Base-by-base conservation (phyloP, 164 flowering plant species). In the Cinnamomum chago region DNA sequence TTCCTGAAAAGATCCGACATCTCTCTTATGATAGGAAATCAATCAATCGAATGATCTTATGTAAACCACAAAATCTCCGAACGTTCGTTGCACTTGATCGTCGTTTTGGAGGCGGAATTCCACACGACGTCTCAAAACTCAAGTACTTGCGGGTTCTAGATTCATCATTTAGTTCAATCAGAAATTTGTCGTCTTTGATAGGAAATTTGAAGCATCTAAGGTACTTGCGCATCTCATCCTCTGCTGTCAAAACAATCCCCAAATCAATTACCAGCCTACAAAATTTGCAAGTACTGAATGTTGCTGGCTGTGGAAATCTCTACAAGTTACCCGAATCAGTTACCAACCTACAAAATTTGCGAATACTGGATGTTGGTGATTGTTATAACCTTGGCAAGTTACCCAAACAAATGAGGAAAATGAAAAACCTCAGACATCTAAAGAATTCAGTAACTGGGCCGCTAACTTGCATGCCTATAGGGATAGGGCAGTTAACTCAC, bases 191-290 rank as follows among this genome's bases (percentile, higher is more conserved):
- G 0, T 15, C 22, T 24, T 22, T 71, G 1, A 69, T 79, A 10
- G 67, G 68, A 50, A 69, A 69, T 24, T 65, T 79, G 73, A 50
- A 60, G 2, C 76, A 72, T 58, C 50, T 79, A 22, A 68, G 78
- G 67, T 69, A 62, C 25, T 73, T 79, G 0, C 64, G 69, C 22
- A 70, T 75, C 62, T 72, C 78, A 0, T 3, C 22, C 35, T 28
- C 58, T 69, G 23, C 6, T 20, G 13, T 74, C 5, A 14, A 33
- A 60, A 7, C 11, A 10, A 66, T 79, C 3, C 81, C 81, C 6
- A 47, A 68, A 13, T 72, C 81, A 1, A 68, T 76, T 1, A 23
- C 25, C 22, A 68, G 24, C 18, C 58, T 68, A 27, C 60, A 64
- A 17, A 72, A 62, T 14, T 40, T 72, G 33, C 70, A 71, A 17